Conservation (phyloP, 768 basidiomycete genomes). For the Boletus sensibilis region DNA sequence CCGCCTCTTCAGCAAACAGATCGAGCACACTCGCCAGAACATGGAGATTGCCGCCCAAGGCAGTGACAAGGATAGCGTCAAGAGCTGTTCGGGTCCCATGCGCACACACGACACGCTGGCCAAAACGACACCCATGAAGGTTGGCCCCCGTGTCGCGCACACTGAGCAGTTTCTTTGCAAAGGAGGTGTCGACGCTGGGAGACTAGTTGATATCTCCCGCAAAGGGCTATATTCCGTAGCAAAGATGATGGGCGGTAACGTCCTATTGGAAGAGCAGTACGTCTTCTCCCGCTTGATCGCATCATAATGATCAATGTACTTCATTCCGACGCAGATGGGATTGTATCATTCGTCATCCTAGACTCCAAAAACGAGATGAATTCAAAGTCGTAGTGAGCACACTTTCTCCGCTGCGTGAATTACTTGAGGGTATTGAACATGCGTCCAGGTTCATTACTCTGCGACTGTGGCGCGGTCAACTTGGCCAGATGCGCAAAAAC, state of each 20-base stretch:
- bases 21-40: constrained; percentile 18
- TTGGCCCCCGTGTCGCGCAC: constrained; percentile 37
- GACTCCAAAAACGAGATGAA: constrained; percentile 28
- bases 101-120: constrained; percentile 26
- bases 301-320: constrained; percentile 13
- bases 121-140: constrained; percentile 24
- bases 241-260: constrained; percentile 36
- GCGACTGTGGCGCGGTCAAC: constrained; percentile 38
- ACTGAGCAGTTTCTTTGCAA: constrained; percentile 36
- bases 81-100: constrained; percentile 36
- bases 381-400: constrained; percentile 37
- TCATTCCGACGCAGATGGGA: constrained; percentile 33
- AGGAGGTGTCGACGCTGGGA: constrained; percentile 36
- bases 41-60: constrained; percentile 22
- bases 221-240: constrained; percentile 34
- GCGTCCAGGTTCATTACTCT: constrained; percentile 33
- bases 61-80: constrained; percentile 27
- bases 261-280: constrained; percentile 38
- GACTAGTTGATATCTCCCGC: constrained; percentile 35
- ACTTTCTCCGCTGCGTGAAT: constrained; percentile 7
- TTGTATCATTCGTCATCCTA: constrained; percentile 35
- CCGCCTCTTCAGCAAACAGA: constrained; percentile 21
- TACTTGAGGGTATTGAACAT: constrained; percentile 11
- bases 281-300: constrained; percentile 19
- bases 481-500: constrained; percentile 37